Evolutionary conservation across 352 stramenopile genomes (phyloP), one percentile per base, ranked within the genome.

Genomic region (Pythium rishiriense): DNA sequence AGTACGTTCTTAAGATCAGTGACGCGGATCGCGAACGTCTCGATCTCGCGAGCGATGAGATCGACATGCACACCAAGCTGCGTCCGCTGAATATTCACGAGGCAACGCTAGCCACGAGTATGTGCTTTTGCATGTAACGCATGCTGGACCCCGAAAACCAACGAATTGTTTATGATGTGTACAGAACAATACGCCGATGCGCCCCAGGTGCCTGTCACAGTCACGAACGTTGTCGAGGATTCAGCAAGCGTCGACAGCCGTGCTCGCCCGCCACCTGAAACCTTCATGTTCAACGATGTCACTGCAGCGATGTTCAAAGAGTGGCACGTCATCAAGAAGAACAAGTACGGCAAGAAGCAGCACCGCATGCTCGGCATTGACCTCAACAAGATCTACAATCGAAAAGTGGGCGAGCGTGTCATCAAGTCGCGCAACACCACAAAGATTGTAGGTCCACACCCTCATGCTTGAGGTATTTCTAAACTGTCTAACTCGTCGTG

Each of bases 271-370:
- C 85, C 83, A 29, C 87, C 87, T 1, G 84, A 93, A 61, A 96
- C 87, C 33, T 96, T 96, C 69, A 96, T 96, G 87, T 96, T 94
- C 59, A 96, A 96, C 72, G 87, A 96, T 68, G 85, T 96, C 53
- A 96, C 85, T 22, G 87, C 85, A 3, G 87, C 82, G 6, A 94
- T 94, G 85, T 96, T 94, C 72, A 94, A 96, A 67, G 87, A 96
- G 64, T 96, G 87, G 87, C 87, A 88, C 33, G 80, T 96, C 41
- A 91, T 93, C 62, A 96, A 96, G 73, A 96, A 94, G 66, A 96
- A 96, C 79, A 96, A 96, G 66, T 96, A 91, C 61, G 86, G 87
- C 73, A 94, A 94, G 66, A 87, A 87, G 58, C 87, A 96, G 72
- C 83, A 93, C 39, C 85, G 87, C 25, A 95, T 96, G 85, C 67